Evolutionary conservation across 768 basidiomycete species (phyloP), one percentile per base, ranked within the genome.

Genomic region (Tylopilus sp.): DNA sequence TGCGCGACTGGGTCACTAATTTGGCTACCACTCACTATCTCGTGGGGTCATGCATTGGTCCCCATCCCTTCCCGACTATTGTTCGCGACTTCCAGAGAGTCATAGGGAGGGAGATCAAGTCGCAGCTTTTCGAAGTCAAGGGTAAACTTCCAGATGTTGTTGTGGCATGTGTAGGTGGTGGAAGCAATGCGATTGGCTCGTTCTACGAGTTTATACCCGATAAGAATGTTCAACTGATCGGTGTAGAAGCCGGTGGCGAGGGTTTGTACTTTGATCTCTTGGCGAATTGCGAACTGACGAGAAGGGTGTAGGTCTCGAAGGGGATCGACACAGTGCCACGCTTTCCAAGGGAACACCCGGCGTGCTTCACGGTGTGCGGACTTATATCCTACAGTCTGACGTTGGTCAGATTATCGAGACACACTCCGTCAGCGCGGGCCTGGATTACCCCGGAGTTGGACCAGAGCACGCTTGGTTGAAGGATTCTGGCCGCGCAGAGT

Each of bases 1-100:
- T 98, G 80, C 85, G 97, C 39, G 95, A 98, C 71, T 98, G 97
- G 97, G 97, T 98, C 11, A 94, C 95, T 26, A 95, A 98, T 68
- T 79, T 99, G 28, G 75, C 91, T 12, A 91, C 76, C 6, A 98
- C 95, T 1, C 94, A 98, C 71, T 99, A 98, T 72, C 83, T 98
- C 57, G 91, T 99, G 55, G 97, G 97, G 26, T 98, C 95, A 15
- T 92, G 85, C 39, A 98, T 99, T 58, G 97, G 97, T 15, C 97
- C 97, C 3, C 95, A 98, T 69, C 97, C 97, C 2, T 98, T 99
- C 83, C 97, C 97, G 2, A 98, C 97, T 20, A 91, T 99, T 52
- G 97, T 99, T 39, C 87, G 97, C 42, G 97, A 99, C 70, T 98
- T 95, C 81, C 97, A 99, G 67, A 85, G 86, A 58, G 81, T 98